Base-by-base conservation (phyloP, 352 stramenopile species). In the Peronospora farinosa region DNA sequence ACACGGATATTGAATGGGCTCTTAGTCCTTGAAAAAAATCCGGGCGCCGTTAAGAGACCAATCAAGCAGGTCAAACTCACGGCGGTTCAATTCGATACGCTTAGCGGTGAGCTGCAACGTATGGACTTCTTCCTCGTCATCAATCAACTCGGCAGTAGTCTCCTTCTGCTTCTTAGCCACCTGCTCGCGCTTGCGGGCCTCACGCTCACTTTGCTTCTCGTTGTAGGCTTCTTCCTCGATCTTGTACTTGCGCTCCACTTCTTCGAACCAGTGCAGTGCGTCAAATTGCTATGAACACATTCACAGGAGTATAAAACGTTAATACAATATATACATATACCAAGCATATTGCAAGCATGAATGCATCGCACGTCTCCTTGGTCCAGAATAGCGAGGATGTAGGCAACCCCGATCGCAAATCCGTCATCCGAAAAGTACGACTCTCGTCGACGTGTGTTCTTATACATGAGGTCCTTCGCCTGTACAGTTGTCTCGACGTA, bases 371-470 rank as follows among this genome's bases (percentile, higher is more conserved):
- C 78, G 59, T 91, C 78, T 57, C 79, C 78, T 65, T 96, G 86
- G 53, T 94, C 78, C 0, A 96, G 60, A 52, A 96, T 93, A 19
- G 86, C 80, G 7, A 98, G 71, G 17, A 97, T 86, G 61, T 97
- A 98, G 5, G 91, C 89, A 38, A 97, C 59, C 7, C 94, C 94
- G 19, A 98, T 90, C 27, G 92, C 88, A 69, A 98, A 98, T 5
- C 94, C 94, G 62, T 98, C 94, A 67, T 98, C 92, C 9, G 87
- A 91, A 54, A 97, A 98, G 60, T 97, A 98, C 33, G 90, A 96
- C 66, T 97, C 91, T 17, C 83, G 79, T n/a, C 78, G 75, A 6
- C 84, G 77, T 17, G 88, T 95, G 60, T 96, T 96, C 74, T 97
- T 97, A 69, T 96, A 95, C 88, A 98, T 97, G 38, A 95, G 75